Percentiles rank a stretch among this genome's conserved stretches.
Evolutionary conservation across 345 rosid species (phyloP).

Genomic region (Citrus maxima): DNA sequence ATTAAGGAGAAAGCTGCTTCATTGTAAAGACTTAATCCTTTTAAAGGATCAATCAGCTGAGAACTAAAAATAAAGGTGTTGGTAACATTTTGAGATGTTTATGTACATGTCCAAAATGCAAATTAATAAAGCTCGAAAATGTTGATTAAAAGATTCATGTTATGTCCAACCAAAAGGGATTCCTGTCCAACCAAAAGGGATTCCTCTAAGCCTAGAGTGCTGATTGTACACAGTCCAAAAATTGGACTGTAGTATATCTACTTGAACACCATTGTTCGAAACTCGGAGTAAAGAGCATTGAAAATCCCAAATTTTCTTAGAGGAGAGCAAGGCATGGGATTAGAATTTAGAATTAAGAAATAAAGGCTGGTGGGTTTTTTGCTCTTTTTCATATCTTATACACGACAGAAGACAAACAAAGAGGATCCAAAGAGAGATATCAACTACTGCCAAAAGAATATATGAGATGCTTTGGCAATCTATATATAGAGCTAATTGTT

Average conservation of each 20-base stretch:
- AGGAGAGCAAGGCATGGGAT: constrained; percentile 6
- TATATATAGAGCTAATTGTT: not conserved
- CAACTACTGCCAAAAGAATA: constrained; percentile 22
- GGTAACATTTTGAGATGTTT: not conserved
- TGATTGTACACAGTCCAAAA: not conserved
- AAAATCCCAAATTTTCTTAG: constrained; percentile 6
- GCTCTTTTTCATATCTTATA: constrained; percentile 8
- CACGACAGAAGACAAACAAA: constrained; percentile 13
- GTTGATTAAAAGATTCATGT: not conserved
- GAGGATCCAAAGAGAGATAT: constrained; percentile 32
- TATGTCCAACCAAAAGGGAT: not conserved
- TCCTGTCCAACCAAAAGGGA: not conserved
- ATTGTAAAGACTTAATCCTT: no score
- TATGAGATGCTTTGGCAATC: not conserved
- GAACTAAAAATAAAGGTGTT: no score
- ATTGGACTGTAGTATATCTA: constrained; percentile 10
- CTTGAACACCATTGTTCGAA: not conserved
- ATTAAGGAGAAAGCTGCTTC: no score
- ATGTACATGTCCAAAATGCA: not conserved
- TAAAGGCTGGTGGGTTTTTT: constrained; percentile 1
- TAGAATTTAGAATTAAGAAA: not conserved
- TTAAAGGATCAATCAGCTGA: no score
- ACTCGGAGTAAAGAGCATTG: constrained; percentile 11
- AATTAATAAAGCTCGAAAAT: not conserved
- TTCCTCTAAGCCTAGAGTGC: not conserved